These are phyloP conservation scores for Besnoitia besnoiti DNA, from an alignment of 169 alveolate species.

Conservation along the genomic window DNA sequence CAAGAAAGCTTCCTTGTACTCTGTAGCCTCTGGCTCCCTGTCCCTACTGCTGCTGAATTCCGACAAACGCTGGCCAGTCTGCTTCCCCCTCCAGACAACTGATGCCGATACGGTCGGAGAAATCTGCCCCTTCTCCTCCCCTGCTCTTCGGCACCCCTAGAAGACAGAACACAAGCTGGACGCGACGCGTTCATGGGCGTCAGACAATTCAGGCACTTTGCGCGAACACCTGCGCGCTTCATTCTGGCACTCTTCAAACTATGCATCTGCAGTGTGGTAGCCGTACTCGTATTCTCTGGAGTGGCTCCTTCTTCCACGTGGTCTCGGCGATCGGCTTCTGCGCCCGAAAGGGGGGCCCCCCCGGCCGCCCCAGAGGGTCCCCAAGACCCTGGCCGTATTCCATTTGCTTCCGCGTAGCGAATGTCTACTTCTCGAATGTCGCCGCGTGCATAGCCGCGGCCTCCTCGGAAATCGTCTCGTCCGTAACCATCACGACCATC, in stretches of 20 bases:
- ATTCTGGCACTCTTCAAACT: neutral
- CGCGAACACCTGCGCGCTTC: neutral
- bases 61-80: neutral
- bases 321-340: conserved; percentile 29
- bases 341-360: neutral
- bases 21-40: neutral
- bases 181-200: too few relatives aligned
- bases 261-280: neutral
- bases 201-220: neutral
- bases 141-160: neutral
- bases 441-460: conserved; percentile 11
- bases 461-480: neutral
- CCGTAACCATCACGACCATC: neutral
- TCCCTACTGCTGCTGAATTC: neutral
- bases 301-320: neutral
- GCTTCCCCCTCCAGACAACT: neutral
- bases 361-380: neutral
- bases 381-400: conserved; percentile 2
- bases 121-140: neutral
- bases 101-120: neutral
- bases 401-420: conserved; percentile 8
- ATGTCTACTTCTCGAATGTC: conserved; percentile 22
- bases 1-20: neutral
- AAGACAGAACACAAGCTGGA: neutral
- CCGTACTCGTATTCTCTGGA: conserved; percentile 35